Evolutionary conservation across 2,329 filamentous ascomycete genomes (phyloP).

Genomic region (Escovopsis sp.): DNA sequence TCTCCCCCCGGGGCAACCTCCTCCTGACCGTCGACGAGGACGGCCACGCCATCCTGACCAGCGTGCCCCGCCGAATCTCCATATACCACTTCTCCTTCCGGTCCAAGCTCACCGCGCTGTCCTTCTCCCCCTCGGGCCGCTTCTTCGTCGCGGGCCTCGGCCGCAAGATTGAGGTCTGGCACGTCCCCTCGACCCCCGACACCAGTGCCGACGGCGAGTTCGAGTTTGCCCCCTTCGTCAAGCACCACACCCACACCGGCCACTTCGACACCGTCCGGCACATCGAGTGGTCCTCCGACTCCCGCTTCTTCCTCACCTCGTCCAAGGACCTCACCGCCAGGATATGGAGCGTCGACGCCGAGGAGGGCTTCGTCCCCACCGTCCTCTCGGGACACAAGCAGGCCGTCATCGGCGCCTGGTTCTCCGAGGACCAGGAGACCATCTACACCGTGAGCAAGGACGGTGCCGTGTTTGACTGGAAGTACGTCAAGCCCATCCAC

Average conservation of each 20-base stretch:
- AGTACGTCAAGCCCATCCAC: constrained; percentile 52
- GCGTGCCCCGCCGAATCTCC: constrained; percentile 68
- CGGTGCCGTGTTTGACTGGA: constrained; percentile 91
- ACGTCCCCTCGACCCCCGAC: constrained; percentile 80
- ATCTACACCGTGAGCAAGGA: constrained; percentile 97
- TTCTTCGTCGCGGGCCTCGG: constrained; percentile 85
- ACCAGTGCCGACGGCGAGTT: constrained; percentile 64
- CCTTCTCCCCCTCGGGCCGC: constrained; percentile 80
- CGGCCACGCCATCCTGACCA: constrained; percentile 84
- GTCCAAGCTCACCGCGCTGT: constrained; percentile 62
- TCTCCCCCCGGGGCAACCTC: constrained; percentile 82
- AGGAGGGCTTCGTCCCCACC: constrained; percentile 80
- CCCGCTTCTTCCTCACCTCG: constrained; percentile 82
- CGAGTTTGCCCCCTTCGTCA: constrained; percentile 88
- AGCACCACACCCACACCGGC: constrained; percentile 69
- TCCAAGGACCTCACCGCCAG: constrained; percentile 85
- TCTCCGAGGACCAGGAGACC: constrained; percentile 82
- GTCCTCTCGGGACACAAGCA: constrained; percentile 84
- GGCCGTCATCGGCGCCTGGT: constrained; percentile 87
- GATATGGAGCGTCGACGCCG: constrained; percentile 84
- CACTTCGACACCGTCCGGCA: constrained; percentile 79
- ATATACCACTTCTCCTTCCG: constrained; percentile 96
- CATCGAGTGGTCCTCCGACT: constrained; percentile 93
- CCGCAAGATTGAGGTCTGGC: constrained; percentile 85
- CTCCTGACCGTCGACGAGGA: constrained; percentile 88